Base-by-base conservation (phyloP, 148 eudicot species). In the Oxyria digyna region DNA sequence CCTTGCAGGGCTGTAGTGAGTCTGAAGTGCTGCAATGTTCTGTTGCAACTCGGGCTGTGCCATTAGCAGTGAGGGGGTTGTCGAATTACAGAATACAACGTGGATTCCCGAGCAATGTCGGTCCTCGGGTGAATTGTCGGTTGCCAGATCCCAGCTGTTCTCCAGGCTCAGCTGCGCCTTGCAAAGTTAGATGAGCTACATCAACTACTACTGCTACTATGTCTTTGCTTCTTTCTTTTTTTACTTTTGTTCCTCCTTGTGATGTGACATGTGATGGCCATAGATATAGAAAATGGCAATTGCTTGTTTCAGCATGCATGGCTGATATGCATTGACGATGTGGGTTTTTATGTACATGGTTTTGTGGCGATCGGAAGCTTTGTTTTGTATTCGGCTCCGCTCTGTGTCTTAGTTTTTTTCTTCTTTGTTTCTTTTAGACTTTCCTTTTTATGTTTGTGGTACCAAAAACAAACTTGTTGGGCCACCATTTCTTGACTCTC, bases 71-170 rank as follows among this genome's bases (percentile, higher is more conserved):
- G 72, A 78, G 79, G 69, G 81, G 85, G 48, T 71, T 74, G 49
- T 69, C 83, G 1, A 73, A 81, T 14, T 84, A 79, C 74, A 43
- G 82, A 33, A 80, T 83, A 77, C 86, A 70, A 27, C 85, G 74
- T 21, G 81, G 81, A 27, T 84, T 82, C 78, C 83, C 32, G 33
- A 78, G 75, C 40, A 77, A 78, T 67, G 89, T 85, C 46, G 83
- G 85, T 57, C 65, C 80, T 35, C 78, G 76, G 49, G 82, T 69
- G 6, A 83, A 70, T 74, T 93, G 94, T 70, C 89, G 88, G 41
- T 81, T 88, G 20, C 82, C 94, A 1, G 86, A 87, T 50, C 88
- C 87, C 11, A 85, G 76, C 71, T 89, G 94, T 77, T 87, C 96
- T 64, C 91, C 95, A 13, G 85, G 96, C 68, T 84, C 84, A 26